Base-by-base conservation (phyloP, 768 basidiomycete species). In the Tylopilus vinaceipallidus region DNA sequence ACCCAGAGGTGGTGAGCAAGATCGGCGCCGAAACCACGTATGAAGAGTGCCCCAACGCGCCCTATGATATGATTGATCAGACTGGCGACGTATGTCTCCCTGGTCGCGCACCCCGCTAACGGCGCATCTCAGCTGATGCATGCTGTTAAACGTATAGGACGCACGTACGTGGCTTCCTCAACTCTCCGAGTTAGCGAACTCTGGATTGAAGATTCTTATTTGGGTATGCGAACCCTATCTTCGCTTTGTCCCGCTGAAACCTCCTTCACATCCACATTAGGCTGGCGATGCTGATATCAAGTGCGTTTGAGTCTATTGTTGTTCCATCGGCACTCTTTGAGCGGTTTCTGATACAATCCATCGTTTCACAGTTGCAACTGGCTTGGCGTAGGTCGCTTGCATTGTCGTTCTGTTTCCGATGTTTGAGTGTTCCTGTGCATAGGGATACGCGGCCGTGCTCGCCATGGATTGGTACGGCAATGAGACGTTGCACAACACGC, bases 21-120 rank as follows among this genome's bases (percentile, higher is more conserved):
- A 85, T 86, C 35, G 84, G 84, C 6, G 83, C 83, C 0, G 68
- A 79, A 50, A 56, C 59, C 20, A 57, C 51, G 1, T 86, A 83
- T 56, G 39, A 55, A 8, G 77, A 81, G 53, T 86, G 84, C 43
- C 55, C 80, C 0, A 46, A 75, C 49, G 58, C 75, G 0, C 74
- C 78, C 0, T 74, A 67, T 37, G 50, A 61, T 7, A 49, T 74
- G 17, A 80, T 86, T 57, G 52, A 30, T 3, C 67, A 50, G 35
- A 84, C 83, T 0, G 84, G 83, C 20, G 84, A 86, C 64, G 81
- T 82, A 48, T 47, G 76, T 56, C 10, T n/a, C 38, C 0, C 34
- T 39, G 4, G 11, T 13, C 11, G n/a, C 10, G n/a, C 4, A 20
- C 9, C 20, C 37, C 17, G 16, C 4, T n/a, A 3, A 30, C 6